These are phyloP conservation scores for Colletotrichum navitas DNA, from an alignment of 2,329 filamentous ascomycete species.

Conservation along the genomic window DNA sequence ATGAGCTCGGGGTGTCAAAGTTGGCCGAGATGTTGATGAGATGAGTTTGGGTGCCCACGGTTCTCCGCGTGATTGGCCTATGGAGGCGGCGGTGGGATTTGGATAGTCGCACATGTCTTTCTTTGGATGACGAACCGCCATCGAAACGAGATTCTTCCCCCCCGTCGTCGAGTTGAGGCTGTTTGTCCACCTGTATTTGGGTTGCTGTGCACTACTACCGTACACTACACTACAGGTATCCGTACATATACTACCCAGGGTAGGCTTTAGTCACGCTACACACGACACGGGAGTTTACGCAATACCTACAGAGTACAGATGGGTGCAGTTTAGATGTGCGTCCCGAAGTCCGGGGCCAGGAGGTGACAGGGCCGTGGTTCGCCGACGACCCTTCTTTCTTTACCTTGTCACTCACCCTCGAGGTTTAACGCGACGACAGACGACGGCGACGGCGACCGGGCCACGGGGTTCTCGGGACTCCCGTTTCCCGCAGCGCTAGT, in stretches of 20 bases:
- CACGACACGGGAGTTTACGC: too few relatives aligned
- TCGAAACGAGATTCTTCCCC: neutral
- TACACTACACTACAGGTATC: neutral
- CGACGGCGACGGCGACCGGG: slow-evolving; percentile 15
- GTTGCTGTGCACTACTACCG: neutral
- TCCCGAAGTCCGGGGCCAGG: neutral
- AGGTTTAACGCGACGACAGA: neutral
- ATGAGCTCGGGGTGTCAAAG: neutral
- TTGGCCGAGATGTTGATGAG: neutral
- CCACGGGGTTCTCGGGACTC: slow-evolving; percentile 28
- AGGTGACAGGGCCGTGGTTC: neutral
- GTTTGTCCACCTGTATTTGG: neutral
- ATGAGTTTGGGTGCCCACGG: neutral
- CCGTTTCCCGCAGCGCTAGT: slow-evolving; percentile 29
- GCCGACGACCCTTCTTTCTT: neutral
- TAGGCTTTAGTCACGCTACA: too few relatives aligned
- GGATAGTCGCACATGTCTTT: neutral
- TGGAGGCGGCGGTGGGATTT: neutral
- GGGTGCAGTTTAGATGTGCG: neutral
- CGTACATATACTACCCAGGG: neutral
- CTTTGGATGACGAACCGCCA: too few relatives aligned
- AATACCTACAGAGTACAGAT: too few relatives aligned
- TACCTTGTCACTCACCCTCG: neutral
- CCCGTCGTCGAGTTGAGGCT: neutral
- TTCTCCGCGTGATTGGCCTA: neutral